Percentiles rank a stretch among this genome's conserved stretches.
Conservation (phyloP, 2,329 filamentous ascomycete genomes). For the Epicoccum sorghinum region DNA sequence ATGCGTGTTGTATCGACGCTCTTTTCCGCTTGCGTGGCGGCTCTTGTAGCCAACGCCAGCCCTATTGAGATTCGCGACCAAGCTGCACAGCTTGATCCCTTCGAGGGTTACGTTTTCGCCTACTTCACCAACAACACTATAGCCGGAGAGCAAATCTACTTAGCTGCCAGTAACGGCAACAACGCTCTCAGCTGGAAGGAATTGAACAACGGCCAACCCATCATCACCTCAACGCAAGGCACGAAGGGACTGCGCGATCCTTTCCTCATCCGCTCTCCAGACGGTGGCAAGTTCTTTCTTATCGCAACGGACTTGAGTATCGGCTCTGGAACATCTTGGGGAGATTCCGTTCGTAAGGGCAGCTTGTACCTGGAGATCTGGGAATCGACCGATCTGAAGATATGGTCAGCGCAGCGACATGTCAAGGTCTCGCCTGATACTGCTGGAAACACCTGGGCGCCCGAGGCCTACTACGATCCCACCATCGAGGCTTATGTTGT, state of each 20-base stretch:
- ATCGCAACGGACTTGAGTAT: conserved; percentile 62
- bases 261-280: conserved; percentile 59
- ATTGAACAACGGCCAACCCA: conserved; percentile 56
- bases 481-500: conserved; percentile 51
- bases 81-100: conserved; percentile 40
- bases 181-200: conserved; percentile 59
- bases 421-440: conserved; percentile 56
- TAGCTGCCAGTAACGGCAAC: conserved; percentile 60
- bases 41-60: conserved; percentile 1
- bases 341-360: conserved; percentile 53
- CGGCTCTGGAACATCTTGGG: conserved; percentile 61
- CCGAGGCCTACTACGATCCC: conserved; percentile 58
- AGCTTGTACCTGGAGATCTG: conserved; percentile 61
- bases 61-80: conserved; percentile 33
- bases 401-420: conserved; percentile 60
- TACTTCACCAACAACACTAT: conserved; percentile 58
- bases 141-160: conserved; percentile 59
- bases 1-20: conserved; percentile 10
- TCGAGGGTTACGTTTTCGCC: conserved; percentile 58
- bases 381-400: conserved; percentile 58
- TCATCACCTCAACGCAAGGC: conserved; percentile 54
- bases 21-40: conserved; percentile 5
- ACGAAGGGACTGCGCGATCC: conserved; percentile 60
- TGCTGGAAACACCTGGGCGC: conserved; percentile 62
- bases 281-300: conserved; percentile 59